Percentiles rank a stretch among this genome's conserved stretches.
phyloP scores from a whole-genome alignment of 2,329 filamentous ascomycete genomes.

The Neopestalotiopsis sp. region DNA sequence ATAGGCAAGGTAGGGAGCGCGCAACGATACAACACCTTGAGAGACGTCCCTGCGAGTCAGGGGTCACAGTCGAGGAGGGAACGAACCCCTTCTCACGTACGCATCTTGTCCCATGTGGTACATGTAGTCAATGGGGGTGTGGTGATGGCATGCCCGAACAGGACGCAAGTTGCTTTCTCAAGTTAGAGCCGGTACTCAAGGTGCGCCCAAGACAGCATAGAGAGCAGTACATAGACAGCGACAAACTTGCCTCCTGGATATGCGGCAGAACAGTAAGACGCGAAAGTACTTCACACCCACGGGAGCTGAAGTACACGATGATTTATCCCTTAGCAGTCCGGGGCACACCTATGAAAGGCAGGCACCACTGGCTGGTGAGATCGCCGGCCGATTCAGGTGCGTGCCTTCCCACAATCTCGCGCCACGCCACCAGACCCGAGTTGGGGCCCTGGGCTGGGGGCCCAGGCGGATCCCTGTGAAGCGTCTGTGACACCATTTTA shows the following conservation, averaged over 20 bases:
- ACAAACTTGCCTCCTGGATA: neutral
- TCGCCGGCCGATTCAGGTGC: neutral
- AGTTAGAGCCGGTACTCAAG: neutral
- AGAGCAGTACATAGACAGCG: neutral
- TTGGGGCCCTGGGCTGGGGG: neutral
- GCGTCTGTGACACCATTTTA: constrained; percentile 7
- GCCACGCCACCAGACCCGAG: neutral
- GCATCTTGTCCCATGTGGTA: neutral
- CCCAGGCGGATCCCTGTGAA: neutral
- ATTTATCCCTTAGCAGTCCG: neutral
- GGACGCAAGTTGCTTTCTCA: neutral
- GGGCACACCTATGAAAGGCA: neutral
- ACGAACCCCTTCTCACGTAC: neutral
- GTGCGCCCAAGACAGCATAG: neutral
- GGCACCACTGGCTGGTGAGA: neutral
- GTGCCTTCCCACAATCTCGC: constrained; percentile 3
- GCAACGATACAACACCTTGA: neutral
- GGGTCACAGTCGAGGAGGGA: neutral
- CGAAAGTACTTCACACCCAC: neutral
- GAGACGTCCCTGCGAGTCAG: constrained; percentile 1
- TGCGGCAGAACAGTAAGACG: neutral
- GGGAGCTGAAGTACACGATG: neutral
- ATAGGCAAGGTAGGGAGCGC: neutral
- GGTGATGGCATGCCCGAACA: neutral
- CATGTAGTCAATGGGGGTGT: neutral